A percentile compares a stretch with the other conserved stretches of the same genome.
Evolutionary conservation across 805 yeast species (phyloP).

Genomic region (Ogataea naganishii): DNA sequence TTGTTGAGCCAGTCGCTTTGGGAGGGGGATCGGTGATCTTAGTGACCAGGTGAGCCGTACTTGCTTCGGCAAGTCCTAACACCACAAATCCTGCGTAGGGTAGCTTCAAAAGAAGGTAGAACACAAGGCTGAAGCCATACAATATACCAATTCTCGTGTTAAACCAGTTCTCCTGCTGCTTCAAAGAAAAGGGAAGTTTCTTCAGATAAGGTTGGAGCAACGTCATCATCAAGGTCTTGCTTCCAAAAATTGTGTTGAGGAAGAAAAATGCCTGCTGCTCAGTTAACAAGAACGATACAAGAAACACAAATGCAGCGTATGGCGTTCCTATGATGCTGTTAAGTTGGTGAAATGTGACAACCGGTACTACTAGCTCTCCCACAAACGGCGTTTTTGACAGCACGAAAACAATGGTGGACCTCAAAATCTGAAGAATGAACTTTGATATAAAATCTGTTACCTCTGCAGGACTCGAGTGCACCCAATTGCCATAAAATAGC

Average conservation of each 20-base stretch:
- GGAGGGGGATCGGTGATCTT: conserved; percentile 43
- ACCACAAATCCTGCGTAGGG: conserved; percentile 39
- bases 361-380: conserved; percentile 33
- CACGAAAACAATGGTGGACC: conserved; percentile 23
- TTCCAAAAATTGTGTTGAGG: conserved; percentile 37
- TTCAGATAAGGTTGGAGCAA: conserved; percentile 43
- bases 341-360: conserved; percentile 34
- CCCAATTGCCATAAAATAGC: too few relatives aligned
- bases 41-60: conserved; percentile 44
- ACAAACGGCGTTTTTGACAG: conserved; percentile 32
- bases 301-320: conserved; percentile 30
- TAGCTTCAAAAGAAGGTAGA: conserved; percentile 31
- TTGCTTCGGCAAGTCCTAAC: conserved; percentile 45
- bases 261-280: conserved; percentile 25
- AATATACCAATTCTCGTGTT: conserved; percentile 45
- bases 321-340: conserved; percentile 36
- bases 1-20: not conserved
- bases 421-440: conserved; percentile 17
- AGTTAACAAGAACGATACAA: conserved; percentile 28
- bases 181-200: conserved; percentile 32
- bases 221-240: conserved; percentile 33
- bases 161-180: conserved; percentile 40
- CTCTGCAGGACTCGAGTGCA: conserved; percentile 3
- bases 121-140: conserved; percentile 45
- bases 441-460: conserved; percentile 15